phyloP scores from a whole-genome alignment of 2,329 filamentous ascomycete species.

The Zasmidium cellare region DNA sequence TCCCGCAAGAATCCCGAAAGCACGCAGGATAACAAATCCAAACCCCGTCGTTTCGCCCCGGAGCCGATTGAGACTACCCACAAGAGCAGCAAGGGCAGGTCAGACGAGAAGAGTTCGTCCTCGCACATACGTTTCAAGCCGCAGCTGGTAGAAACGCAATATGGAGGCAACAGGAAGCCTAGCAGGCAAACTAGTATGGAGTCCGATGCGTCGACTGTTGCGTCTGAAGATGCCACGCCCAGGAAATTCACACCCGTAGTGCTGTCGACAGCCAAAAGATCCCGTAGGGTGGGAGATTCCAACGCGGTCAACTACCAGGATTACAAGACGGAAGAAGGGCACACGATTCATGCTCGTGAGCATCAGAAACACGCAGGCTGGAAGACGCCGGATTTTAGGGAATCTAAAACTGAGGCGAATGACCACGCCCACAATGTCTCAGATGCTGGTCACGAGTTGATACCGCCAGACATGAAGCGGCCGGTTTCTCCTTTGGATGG shows the following conservation, averaged over 20 bases:
- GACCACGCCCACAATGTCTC: slow-evolving; percentile 14
- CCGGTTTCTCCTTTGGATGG: slow-evolving; percentile 31
- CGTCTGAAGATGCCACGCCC: slow-evolving; percentile 12
- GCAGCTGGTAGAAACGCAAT: slow-evolving; percentile 34
- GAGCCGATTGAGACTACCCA: slow-evolving; percentile 41
- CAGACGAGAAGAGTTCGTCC: slow-evolving; percentile 12
- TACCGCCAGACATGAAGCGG: slow-evolving; percentile 23
- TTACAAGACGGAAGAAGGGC: slow-evolving; percentile 64
- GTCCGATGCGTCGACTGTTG: slow-evolving; percentile 15
- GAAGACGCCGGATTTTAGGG: slow-evolving; percentile 14
- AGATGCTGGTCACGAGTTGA: slow-evolving; percentile 17
- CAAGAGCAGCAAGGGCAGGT: slow-evolving; percentile 30
- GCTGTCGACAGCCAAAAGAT: slow-evolving; percentile 75
- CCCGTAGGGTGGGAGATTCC: slow-evolving; percentile 65
- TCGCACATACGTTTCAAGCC: slow-evolving; percentile 32
- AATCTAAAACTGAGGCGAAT: slow-evolving; percentile 1
- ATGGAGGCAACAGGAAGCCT: slow-evolving; percentile 27
- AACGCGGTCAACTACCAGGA: slow-evolving; percentile 62
- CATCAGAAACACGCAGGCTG: slow-evolving; percentile 30
- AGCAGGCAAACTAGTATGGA: slow-evolving; percentile 24
- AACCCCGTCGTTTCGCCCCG: slow-evolving; percentile 29
- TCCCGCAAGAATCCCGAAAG: slow-evolving; percentile 9
- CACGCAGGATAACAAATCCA: slow-evolving; percentile 16
- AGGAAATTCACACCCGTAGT: slow-evolving; percentile 73
- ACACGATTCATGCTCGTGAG: slow-evolving; percentile 31